phyloP scores from a whole-genome alignment of 768 basidiomycete species.

The Macrolepiota dolichaula region DNA sequence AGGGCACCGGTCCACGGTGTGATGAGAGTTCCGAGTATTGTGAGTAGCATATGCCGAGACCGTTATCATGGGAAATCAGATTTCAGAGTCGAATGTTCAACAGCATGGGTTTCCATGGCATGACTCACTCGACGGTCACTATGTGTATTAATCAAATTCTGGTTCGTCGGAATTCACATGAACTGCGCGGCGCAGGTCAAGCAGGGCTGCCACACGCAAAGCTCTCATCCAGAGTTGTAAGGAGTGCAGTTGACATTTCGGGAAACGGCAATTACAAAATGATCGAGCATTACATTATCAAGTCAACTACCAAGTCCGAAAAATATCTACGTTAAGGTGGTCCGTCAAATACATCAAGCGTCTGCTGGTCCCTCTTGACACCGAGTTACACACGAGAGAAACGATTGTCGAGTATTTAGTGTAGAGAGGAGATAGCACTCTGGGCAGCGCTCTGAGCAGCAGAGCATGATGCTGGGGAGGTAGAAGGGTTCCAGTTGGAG shows the following conservation, averaged over 20 bases:
- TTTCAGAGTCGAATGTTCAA: too few species aligned
- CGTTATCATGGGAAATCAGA: too few species aligned
- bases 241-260: conserved; percentile 3
- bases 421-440: conserved; percentile 18
- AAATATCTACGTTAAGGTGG: neutral
- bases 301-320: conserved; percentile 4
- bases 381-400: neutral
- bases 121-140: too few species aligned
- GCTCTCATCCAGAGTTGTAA: neutral
- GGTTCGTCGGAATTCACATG: too few species aligned
- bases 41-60: too few species aligned
- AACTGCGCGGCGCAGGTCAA: too few species aligned
- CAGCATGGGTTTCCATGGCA: too few species aligned
- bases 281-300: conserved; percentile 5
- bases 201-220: too few species aligned
- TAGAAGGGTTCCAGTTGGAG: conserved; percentile 35
- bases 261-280: conserved; percentile 8
- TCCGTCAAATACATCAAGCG: neutral
- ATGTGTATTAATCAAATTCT: too few species aligned
- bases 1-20: neutral
- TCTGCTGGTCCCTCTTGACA: neutral
- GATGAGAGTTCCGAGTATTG: neutral
- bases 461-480: conserved; percentile 26
- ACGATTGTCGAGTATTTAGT: neutral
- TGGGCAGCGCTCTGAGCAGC: conserved; percentile 28